A percentile compares a stretch with the other conserved stretches of the same genome.
Conservation (phyloP, 73 alveolate genomes). For the Breviolum minutum region DNA sequence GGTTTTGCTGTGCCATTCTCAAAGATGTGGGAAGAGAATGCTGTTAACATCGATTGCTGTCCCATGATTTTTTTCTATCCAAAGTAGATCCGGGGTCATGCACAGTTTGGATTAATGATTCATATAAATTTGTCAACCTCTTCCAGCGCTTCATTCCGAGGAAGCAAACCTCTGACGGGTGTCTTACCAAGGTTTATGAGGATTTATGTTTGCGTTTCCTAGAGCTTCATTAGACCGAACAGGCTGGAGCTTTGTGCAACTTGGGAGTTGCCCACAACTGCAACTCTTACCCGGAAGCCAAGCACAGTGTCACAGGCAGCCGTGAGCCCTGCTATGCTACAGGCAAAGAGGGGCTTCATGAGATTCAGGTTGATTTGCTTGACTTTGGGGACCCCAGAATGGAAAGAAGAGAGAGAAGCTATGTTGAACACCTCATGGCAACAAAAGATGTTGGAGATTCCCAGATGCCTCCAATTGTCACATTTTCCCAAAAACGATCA, state of each 20-base stretch:
- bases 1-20: too few relatives aligned
- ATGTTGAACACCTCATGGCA: too few relatives aligned
- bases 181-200: slow-evolving; percentile 23
- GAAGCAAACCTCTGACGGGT: background rate
- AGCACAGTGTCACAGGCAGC: slow-evolving; percentile 45
- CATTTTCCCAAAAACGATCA: too few relatives aligned
- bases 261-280: background rate
- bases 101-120: background rate
- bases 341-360: background rate
- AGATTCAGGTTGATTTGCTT: background rate
- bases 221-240: slow-evolving; percentile 82
- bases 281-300: background rate
- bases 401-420: background rate
- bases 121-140: background rate
- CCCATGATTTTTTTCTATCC: too few relatives aligned
- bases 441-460: too few relatives aligned
- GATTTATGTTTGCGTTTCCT: slow-evolving; percentile 45
- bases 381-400: background rate
- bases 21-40: too few relatives aligned
- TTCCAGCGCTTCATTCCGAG: background rate
- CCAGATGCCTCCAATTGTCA: too few relatives aligned
- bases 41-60: too few relatives aligned
- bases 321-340: slow-evolving; percentile 47
- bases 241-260: background rate
- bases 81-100: background rate